Evolutionary conservation across 441 rosid genomes (phyloP), one percentile per base, ranked within the genome.

Genomic region (Flueggea neowawraea): DNA sequence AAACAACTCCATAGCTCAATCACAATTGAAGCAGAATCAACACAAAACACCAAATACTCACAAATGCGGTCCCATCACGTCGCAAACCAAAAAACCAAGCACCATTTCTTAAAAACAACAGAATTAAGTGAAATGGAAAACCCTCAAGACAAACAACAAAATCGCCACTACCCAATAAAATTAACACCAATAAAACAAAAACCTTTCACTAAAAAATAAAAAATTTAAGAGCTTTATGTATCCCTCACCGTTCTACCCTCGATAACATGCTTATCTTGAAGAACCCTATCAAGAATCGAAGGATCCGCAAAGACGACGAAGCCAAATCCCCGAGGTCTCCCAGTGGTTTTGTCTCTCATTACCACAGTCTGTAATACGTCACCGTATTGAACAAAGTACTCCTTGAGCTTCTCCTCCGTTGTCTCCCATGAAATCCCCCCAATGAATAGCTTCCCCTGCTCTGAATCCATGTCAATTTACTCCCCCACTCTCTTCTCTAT

Each of bases 381-480:
- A 3, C 97, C 96, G 66, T 77, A 94, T 55, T 80, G 86, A 57
- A 74, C 17, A 60, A 94, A 94, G 78, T 94, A 84, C 28, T 90
- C 96, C 36, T 70, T 75, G 43, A 94, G 84, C 69, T 73, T 81
- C 13, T 88, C 95, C 76, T 94, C 97, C 62, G 72, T 69, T 1
- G 98, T 94, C 63, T 94, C 98, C 98, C 97, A 90, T 43, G 98
- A 94, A 71, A 94, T 90, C 72, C 98, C 98, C 32, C 98, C 97
- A 71, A 94, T 81, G 73, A 94, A 90, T 10, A 94, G 84, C 87
- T 94, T 94, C 51, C 97, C 98, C 67, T 90, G 97, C 86, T 93
- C 98, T 55, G 96, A 90, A 71, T 93, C 98, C 98, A 93, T 93
- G 36, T 28, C 45, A 31, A 2, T 11, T 31, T 56, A 32, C n/a